Base-by-base conservation (phyloP, 2,329 filamentous ascomycete species). In the Pyrenochaeta sp. region DNA sequence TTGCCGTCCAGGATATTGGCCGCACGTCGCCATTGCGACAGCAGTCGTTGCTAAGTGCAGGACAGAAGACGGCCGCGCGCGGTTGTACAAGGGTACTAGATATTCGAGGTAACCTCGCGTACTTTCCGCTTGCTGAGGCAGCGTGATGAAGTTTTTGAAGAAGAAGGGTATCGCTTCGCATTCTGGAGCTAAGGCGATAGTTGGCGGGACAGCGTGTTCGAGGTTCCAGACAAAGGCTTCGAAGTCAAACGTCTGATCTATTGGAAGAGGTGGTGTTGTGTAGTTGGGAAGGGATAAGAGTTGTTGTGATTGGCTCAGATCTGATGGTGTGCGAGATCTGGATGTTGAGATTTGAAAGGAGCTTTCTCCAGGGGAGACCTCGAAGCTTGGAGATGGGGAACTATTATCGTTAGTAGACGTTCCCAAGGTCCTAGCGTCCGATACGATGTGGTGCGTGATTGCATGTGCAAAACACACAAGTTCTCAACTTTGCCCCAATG, bases 131-230 rank as follows among this genome's bases (percentile, higher is more conserved):
- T 77, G 70, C 52, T 74, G 74, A 3, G 77, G 77, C 22, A 77
- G 61, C 10, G 73, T 64, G 52, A 79, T 74, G 57, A 79, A 78
- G 52, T 80, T 79, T 13, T 72, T 72, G 65, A 80, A 79, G 65
- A 79, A 80, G 68, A 79, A 80, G 1, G 76, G 72, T 2, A 76
- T 72, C 5, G 77, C 77, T 62, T 78, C 74, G 39, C 66, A 71
- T 60, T 79, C 76, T 13, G 74, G 72, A 3, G 73, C 67, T 46
- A 75, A 59, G 1, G 62, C 61, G 30, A 78, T 67, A 13, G 62
- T 68, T 0, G 60, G 54, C 7, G 74, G 72, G 2, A 77, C 54
- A 24, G 55, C 57, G 37, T 68, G 59, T 36, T 73, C 62, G 30
- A 74, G 62, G 39, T 72, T 71, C 73, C 73, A 74, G 25, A 73